A percentile compares a stretch with the other conserved stretches of the same genome.
These are phyloP conservation scores for Fusarium verticillioides DNA, from an alignment of 2,329 filamentous ascomycete genomes.

Conservation along the genomic window DNA sequence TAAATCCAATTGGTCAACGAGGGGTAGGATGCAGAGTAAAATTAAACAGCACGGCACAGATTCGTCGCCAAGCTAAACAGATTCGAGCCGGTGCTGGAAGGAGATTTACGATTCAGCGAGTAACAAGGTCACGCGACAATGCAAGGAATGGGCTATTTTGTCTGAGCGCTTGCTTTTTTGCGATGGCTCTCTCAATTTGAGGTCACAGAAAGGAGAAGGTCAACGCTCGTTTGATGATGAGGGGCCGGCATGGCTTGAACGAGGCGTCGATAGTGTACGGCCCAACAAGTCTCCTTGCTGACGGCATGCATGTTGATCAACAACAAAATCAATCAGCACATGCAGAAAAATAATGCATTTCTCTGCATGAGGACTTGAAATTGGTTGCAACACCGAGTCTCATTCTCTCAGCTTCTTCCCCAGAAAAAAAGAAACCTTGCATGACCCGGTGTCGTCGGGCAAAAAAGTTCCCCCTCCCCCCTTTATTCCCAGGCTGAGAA, in stretches of 20 bases:
- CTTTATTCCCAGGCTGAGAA: background rate
- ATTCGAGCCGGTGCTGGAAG: background rate
- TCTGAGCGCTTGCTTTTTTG: background rate
- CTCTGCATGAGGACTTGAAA: background rate
- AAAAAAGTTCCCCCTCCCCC: background rate
- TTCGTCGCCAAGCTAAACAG: background rate
- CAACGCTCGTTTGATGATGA: background rate
- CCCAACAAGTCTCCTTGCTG: background rate
- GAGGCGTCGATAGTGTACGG: background rate
- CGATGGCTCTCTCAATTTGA: background rate
- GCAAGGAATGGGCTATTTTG: background rate
- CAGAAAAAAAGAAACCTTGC: slow-evolving; percentile 10
- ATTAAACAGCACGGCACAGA: background rate
- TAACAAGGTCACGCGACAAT: background rate
- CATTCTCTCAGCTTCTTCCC: slow-evolving; percentile 1
- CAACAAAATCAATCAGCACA: background rate
- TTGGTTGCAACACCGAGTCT: background rate
- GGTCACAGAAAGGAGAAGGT: background rate
- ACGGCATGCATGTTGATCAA: background rate
- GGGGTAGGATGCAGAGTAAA: background rate
- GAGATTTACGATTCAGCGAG: background rate
- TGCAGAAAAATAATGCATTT: background rate
- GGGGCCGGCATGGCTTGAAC: background rate
- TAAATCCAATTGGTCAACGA: background rate
- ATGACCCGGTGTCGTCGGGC: background rate